Percentiles rank a stretch among this genome's conserved stretches.
Evolutionary conservation across 2,329 filamentous ascomycete genomes (phyloP).

Genomic region (Sordariomycetes sp.): DNA sequence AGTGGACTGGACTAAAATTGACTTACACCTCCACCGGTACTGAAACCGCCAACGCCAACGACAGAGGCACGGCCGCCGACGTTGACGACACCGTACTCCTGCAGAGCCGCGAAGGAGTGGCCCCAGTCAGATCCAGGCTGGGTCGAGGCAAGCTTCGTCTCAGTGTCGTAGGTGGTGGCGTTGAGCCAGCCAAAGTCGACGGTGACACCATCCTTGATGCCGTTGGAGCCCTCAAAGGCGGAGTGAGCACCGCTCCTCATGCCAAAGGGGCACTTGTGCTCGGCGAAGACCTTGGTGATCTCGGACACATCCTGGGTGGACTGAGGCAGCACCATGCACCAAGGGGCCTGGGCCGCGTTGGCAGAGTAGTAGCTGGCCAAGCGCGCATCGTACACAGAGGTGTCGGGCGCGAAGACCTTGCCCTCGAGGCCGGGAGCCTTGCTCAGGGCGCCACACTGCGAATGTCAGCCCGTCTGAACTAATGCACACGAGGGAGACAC

Average conservation of each 20-base stretch:
- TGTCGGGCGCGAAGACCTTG: conserved; percentile 12
- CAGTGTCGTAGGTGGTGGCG: conserved; percentile 7
- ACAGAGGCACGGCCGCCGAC: conserved; percentile 29
- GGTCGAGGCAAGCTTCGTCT: conserved; percentile 25
- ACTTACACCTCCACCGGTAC: conserved; percentile 11
- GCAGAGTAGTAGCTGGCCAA: conserved; percentile 18
- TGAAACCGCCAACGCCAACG: conserved; percentile 13
- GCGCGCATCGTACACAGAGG: conserved; percentile 11
- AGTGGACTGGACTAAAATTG: background rate
- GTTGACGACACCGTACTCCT: conserved; percentile 22
- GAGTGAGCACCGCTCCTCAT: conserved; percentile 18
- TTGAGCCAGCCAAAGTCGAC: conserved; percentile 12
- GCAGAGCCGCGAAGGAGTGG: conserved; percentile 7
- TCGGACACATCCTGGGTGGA: conserved; percentile 13
- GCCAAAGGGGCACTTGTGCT: conserved; percentile 12
- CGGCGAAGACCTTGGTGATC: conserved; percentile 6
- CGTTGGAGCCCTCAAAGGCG: conserved; percentile 13
- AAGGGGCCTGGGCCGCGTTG: conserved; percentile 17
- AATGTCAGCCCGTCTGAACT: too few species aligned
- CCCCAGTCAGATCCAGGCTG: conserved; percentile 33
- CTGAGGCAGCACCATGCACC: conserved; percentile 18
- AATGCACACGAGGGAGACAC: too few species aligned
- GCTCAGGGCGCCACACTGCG: conserved; percentile 14
- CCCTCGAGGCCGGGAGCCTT: conserved; percentile 7
- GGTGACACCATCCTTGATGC: conserved; percentile 12